Percentiles rank a stretch among this genome's conserved stretches.
Conservation (phyloP, 2,329 filamentous ascomycete genomes). For the Colletotrichum sp. region DNA sequence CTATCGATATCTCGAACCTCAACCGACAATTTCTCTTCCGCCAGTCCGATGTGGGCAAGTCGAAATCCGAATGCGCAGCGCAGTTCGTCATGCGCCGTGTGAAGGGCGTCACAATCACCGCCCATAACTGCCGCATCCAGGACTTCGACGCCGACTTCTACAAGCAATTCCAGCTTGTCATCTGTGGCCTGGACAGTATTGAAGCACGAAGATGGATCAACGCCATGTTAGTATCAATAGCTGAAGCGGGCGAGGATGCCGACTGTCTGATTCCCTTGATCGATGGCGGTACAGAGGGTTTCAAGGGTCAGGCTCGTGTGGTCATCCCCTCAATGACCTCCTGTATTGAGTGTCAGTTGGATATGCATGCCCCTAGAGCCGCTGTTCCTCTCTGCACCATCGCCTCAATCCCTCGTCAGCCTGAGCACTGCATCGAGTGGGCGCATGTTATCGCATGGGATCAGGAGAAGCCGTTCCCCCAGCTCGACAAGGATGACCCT, state of each 20-base stretch:
- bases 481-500: slow-evolving; percentile 93
- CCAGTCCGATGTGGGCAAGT: slow-evolving; percentile 87
- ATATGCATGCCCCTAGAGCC: slow-evolving; percentile 98
- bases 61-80: slow-evolving; percentile 92
- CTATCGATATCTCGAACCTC: slow-evolving; percentile 97
- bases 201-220: slow-evolving; percentile 99
- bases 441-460: slow-evolving; percentile 99
- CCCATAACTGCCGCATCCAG: slow-evolving; percentile 94
- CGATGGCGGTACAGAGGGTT: slow-evolving; percentile 96
- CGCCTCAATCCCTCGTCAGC: slow-evolving; percentile 93
- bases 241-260: slow-evolving; percentile 75
- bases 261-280: slow-evolving; percentile 93
- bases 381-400: slow-evolving; percentile 96
- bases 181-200: slow-evolving; percentile 95
- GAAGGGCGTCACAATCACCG: slow-evolving; percentile 88
- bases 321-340: slow-evolving; percentile 91
- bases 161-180: slow-evolving; percentile 92
- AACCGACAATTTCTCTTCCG: slow-evolving; percentile 98
- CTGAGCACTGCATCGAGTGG: slow-evolving; percentile 99
- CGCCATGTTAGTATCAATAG: slow-evolving; percentile 87
- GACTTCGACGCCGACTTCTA: slow-evolving; percentile 97
- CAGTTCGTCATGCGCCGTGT: slow-evolving; percentile 90
- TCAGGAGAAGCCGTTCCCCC: slow-evolving; percentile 79
- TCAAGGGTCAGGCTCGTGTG: slow-evolving; percentile 95
- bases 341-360: slow-evolving; percentile 97